Evolutionary conservation across 2,329 filamentous ascomycete genomes (phyloP), one percentile per base, ranked within the genome.

Genomic region (Cryphonectria nitschkei): DNA sequence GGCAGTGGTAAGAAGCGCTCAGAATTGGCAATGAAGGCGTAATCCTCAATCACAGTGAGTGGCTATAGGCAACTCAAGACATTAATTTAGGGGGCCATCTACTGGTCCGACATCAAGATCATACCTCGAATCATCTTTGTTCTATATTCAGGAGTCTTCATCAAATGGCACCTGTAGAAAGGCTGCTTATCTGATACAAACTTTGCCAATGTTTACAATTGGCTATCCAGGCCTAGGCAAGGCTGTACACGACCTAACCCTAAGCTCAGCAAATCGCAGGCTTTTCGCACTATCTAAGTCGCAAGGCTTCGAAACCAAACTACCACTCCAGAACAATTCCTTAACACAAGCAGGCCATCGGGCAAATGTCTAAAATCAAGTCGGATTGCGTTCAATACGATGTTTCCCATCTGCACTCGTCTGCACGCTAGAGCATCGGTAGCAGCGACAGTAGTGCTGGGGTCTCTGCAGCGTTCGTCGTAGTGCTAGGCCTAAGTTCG

Each of bases 231-330:
- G 11, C 13, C 39, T 22, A 39, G 32, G 29, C 63, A 52, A 65
- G 63, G 63, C 63, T 65, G 41, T 65, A 26, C 26, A 14, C 60
- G 22, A 22, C 37, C 60, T 63, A 63, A 63, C 43, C 63, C 41
- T 50, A 32, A 22, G 14, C 29, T 46, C 41, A 26, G 37, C 63
- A 19, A 52, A 34, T 34, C 14, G 22, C 26, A 19, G 32, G 19
- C 41, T 34, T 56, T 34, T 56, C 26, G 63, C 43, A 69, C 70
- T 72, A 72, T 70, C 70, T 63, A 69, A 72, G 70, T 70, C 46
- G 29, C 67, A n/a, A 72, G 70, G 70, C 70, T 72, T 56, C 26
- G 26, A 29, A 46, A 61, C 63, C 19, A 22, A 13, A 54, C 26
- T 22, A 34, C 61, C 43, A 46, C 8, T 26, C n/a, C 39, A 52